Evolutionary conservation across 768 basidiomycete species (phyloP).

Genomic region (Kondoa subrosea): DNA sequence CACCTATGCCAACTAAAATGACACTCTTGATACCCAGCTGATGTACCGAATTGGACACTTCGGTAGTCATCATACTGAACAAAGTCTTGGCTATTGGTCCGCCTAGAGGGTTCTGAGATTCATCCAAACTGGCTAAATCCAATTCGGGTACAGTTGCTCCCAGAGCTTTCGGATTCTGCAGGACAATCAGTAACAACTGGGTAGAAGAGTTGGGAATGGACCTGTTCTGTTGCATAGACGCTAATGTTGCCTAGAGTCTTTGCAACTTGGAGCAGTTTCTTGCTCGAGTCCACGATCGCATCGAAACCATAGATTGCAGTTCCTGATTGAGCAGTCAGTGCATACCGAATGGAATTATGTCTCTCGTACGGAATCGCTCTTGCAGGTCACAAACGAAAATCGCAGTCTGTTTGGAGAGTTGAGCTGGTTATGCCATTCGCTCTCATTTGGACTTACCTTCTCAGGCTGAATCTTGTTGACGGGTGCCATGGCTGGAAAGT

Average conservation of each 20-base stretch:
- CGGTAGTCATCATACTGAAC: slow-evolving; percentile 70
- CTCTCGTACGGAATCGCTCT: neutral
- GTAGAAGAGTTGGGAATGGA: neutral
- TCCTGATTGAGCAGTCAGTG: neutral
- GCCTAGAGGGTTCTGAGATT: slow-evolving; percentile 22
- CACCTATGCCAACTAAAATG: slow-evolving; percentile 78
- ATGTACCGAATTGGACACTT: slow-evolving; percentile 43
- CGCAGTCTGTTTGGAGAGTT: neutral
- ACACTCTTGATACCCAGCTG: slow-evolving; percentile 40
- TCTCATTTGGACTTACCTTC: no score
- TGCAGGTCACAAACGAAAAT: neutral
- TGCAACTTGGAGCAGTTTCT: neutral
- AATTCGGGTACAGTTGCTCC: slow-evolving; percentile 53
- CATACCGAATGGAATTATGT: neutral
- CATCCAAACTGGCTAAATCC: slow-evolving; percentile 32
- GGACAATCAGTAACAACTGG: neutral
- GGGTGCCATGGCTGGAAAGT: no score
- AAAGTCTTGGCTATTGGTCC: slow-evolving; percentile 53
- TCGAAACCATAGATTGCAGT: neutral
- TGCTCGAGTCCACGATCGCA: neutral
- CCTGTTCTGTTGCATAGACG: neutral
- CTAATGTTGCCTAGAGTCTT: neutral
- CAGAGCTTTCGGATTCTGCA: slow-evolving; percentile 65
- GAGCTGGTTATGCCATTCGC: no score
- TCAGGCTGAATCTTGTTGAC: no score